phyloP scores from a whole-genome alignment of 1,284 basidiomycete species.

The Boletus sp. region DNA sequence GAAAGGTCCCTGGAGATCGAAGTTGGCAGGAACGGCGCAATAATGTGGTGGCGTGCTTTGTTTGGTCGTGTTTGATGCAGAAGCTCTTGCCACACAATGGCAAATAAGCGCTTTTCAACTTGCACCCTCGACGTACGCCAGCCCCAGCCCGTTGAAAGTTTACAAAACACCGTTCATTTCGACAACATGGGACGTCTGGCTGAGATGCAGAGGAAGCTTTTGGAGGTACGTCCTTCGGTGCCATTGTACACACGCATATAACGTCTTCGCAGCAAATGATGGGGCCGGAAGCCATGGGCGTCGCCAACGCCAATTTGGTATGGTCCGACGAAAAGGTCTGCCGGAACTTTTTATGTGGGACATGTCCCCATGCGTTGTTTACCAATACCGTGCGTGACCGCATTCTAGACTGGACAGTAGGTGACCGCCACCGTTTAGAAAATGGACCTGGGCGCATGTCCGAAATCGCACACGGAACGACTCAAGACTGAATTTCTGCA shows the following conservation, averaged over 20 bases:
- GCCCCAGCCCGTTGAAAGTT: not conserved
- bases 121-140: constrained; percentile 1
- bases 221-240: constrained; percentile 59
- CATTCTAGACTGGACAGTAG: not conserved
- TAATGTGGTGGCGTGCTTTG: constrained; percentile 15
- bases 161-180: constrained; percentile 12
- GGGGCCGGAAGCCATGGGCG: constrained; percentile 98
- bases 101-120: constrained; percentile 28
- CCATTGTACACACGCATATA: constrained; percentile 1
- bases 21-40: not conserved
- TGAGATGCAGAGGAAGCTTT: constrained; percentile 90
- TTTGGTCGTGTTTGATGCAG: constrained; percentile 29
- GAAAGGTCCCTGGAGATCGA: not conserved
- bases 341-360: constrained; percentile 96
- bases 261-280: constrained; percentile 82
- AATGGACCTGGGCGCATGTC: constrained; percentile 99
- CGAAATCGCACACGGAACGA: constrained; percentile 93
- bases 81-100: constrained; percentile 28
- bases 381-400: constrained; percentile 85
- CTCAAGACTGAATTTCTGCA: constrained; percentile 89
- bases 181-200: constrained; percentile 76
- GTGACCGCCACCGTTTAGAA: constrained; percentile 57
- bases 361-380: constrained; percentile 95
- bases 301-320: constrained; percentile 85
- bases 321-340: constrained; percentile 99